Evolutionary conservation across 2,329 filamentous ascomycete genomes (phyloP).

Genomic region (Scytalidium sp.): DNA sequence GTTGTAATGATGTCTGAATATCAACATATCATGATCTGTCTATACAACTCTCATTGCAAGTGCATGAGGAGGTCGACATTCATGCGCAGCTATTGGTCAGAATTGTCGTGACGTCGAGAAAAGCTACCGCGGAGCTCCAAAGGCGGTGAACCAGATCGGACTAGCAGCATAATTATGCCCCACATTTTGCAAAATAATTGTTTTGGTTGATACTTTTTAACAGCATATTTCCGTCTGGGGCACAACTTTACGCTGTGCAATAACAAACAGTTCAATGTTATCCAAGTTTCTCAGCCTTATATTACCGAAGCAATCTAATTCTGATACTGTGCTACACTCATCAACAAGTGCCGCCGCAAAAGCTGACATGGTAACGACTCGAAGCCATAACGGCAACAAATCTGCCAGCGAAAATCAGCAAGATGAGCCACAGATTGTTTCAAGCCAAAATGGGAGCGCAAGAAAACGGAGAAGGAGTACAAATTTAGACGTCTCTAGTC

Average conservation of each 20-base stretch:
- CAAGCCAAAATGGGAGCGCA: neutral
- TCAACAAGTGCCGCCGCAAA: neutral
- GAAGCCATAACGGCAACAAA: constrained; percentile 6
- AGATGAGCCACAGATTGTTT: constrained; percentile 3
- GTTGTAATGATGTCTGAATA: neutral
- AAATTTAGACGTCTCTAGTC: constrained; percentile 9
- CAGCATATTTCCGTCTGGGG: no score
- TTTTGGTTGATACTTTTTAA: neutral
- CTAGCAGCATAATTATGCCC: neutral
- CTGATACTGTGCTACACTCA: neutral
- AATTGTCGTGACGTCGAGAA: neutral
- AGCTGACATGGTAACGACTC: constrained; percentile 19
- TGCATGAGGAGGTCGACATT: neutral
- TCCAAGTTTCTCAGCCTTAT: constrained; percentile 20
- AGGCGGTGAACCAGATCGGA: neutral
- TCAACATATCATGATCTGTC: neutral
- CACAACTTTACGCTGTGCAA: neutral
- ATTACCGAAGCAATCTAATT: constrained; percentile 5
- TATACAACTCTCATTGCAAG: neutral
- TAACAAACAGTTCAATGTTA: constrained; percentile 18
- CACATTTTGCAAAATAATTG: neutral
- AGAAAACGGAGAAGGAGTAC: constrained; percentile 8
- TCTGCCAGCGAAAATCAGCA: constrained; percentile 7
- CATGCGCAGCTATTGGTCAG: neutral
- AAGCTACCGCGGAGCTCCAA: neutral